Evolutionary conservation across 2,329 filamentous ascomycete genomes (phyloP), one percentile per base, ranked within the genome.

Genomic region (Hirsutella rhossiliensis): DNA sequence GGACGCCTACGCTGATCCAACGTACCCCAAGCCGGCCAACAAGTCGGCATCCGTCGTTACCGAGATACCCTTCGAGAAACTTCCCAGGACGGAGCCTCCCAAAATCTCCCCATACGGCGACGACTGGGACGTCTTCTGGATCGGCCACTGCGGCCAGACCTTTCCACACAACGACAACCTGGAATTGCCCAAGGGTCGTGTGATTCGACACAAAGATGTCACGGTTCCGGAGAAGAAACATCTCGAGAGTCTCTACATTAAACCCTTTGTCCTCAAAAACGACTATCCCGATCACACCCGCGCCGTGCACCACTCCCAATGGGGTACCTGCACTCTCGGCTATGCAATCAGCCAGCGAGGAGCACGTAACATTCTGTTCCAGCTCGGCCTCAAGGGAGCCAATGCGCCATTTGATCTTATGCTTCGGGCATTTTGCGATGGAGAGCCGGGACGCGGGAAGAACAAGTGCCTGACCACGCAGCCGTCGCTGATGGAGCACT

Each of bases 71-170:
- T 54, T 58, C n/a, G 42, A 52, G 7, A 29, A 28, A 3, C 52
- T 56, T 1, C 55, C 55, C 8, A 36, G 28, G 3, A 52, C 48
- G 0, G 38, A 49, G 0, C 43, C 49, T 1, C 52, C 57, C 1
- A 41, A 28, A 2, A 29, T 53, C 50, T 68, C 67, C 1, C 68
- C 71, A 0, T 71, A 73, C 43, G 69, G 72, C n/a, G 65, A 68
- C 45, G 56, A 65, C 45, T 75, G 72, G 72, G 71, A 75, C 45
- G 47, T 74, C 3, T 62, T 75, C 9, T 74, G 70, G 70, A 53
- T 72, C 1, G 72, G 72, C 20, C 68, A 71, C 50, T 73, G 70
- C 45, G 66, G 66, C 5, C 60, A 61, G 54, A 50, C 55, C 19
- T 59, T 65, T 39, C 55, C 59, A 18, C 40, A 20, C 15, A 17